Conservation (phyloP, 2,329 filamentous ascomycete genomes). For the Ramichloridium luteum region DNA sequence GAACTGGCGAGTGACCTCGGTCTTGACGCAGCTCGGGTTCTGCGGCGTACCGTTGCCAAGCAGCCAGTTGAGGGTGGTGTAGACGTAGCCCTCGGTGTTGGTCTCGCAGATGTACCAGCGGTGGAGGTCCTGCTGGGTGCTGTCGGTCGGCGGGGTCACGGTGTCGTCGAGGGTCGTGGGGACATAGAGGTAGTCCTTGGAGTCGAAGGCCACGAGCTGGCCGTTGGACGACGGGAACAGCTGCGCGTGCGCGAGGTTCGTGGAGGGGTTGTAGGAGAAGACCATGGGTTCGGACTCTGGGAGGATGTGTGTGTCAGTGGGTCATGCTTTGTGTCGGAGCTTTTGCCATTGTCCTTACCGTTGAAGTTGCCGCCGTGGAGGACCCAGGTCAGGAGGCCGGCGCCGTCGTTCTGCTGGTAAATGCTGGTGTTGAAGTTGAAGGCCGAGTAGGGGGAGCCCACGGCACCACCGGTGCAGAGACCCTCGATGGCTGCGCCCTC, state of each 20-base stretch:
- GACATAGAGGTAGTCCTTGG: conserved; percentile 26
- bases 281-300: conserved; percentile 16
- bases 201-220: conserved; percentile 31
- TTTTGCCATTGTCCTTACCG: conserved; percentile 4
- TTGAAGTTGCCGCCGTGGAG: conserved; percentile 23
- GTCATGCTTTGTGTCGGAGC: neutral
- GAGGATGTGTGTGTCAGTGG: neutral
- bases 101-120: conserved; percentile 37
- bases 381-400: conserved; percentile 17
- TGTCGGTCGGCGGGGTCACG: conserved; percentile 21
- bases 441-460: conserved; percentile 3
- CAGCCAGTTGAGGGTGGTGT: conserved; percentile 33
- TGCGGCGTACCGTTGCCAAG: conserved; percentile 29
- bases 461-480: conserved; percentile 27
- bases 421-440: conserved; percentile 16
- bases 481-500: conserved; percentile 37
- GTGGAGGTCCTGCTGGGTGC: conserved; percentile 21
- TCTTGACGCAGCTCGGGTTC: conserved; percentile 35
- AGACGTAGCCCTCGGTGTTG: conserved; percentile 27
- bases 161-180: conserved; percentile 30
- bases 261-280: conserved; percentile 26
- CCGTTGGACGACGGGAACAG: conserved; percentile 23
- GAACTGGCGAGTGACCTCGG: conserved; percentile 24
- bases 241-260: conserved; percentile 33
- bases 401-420: conserved; percentile 12